phyloP scores from a whole-genome alignment of 495 filamentous ascomycete species.

The Pseudomonodictys pantanalensis region DNA sequence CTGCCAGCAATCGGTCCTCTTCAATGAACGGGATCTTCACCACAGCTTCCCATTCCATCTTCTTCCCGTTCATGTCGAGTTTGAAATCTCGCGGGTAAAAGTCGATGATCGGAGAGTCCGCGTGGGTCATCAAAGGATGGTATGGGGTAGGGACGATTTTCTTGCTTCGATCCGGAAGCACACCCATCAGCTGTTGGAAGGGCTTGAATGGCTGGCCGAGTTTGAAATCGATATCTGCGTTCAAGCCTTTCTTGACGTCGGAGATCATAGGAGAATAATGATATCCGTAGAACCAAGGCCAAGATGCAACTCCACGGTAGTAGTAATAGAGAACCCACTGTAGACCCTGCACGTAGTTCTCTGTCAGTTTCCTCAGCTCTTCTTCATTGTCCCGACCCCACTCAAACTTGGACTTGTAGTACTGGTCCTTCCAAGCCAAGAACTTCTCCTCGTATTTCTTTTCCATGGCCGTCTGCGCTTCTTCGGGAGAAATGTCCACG shows the following conservation, averaged over 20 bases:
- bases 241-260: constrained; percentile 84
- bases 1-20: constrained; percentile 74
- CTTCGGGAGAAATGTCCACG: constrained; percentile 72
- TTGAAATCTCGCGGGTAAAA: constrained; percentile 98
- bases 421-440: constrained; percentile 84
- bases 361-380: constrained; percentile 76
- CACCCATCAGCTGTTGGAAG: constrained; percentile 97
- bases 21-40: constrained; percentile 99
- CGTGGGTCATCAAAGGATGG: constrained; percentile 85
- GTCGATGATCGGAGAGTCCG: constrained; percentile 91
- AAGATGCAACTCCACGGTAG: constrained; percentile 92
- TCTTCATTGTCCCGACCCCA: constrained; percentile 83
- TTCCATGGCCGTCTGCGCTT: constrained; percentile 72
- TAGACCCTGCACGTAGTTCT: constrained; percentile 96
- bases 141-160: constrained; percentile 88
- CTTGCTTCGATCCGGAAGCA: constrained; percentile 94
- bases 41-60: constrained; percentile 99
- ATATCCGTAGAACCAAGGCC: constrained; percentile 97
- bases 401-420: constrained; percentile 85
- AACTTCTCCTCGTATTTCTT: constrained; percentile 85
- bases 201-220: constrained; percentile 92
- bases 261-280: constrained; percentile 98
- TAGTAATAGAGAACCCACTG: constrained; percentile 99
- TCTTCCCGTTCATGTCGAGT: constrained; percentile 99
- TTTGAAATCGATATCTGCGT: constrained; percentile 85